Percentiles rank a stretch among this genome's conserved stretches.
These are phyloP conservation scores for Yarrowia keelungensis DNA, from an alignment of 805 yeast genomes.

Conservation along the genomic window DNA sequence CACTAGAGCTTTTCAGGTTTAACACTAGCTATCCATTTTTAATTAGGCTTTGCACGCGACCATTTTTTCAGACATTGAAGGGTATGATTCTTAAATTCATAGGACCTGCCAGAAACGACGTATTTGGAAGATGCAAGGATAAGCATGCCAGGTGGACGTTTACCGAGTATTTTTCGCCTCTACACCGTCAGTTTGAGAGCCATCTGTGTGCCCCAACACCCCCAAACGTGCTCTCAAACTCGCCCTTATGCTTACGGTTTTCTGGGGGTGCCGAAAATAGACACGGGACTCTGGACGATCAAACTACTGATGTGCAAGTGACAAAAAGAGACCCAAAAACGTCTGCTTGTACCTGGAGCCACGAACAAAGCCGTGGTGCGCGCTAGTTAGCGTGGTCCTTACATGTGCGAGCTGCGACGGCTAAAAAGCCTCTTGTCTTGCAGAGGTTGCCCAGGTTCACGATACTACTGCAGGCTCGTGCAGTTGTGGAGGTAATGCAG, in stretches of 20 bases:
- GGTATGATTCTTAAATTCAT: not conserved
- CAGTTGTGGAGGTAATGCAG: conserved; percentile 27
- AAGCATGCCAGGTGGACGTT: not conserved
- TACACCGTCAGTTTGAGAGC: not conserved
- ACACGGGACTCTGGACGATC: conserved; percentile 10
- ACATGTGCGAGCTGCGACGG: not conserved
- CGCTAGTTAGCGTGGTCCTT: conserved; percentile 1
- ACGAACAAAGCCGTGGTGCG: conserved; percentile 12
- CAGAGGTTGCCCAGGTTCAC: conserved; percentile 9
- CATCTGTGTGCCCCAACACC: not conserved
- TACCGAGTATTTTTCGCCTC: too few relatives aligned
- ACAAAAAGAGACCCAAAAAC: conserved; percentile 5
- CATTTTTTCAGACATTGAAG: not conserved
- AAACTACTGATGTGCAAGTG: not conserved
- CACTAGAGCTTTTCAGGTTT: not conserved
- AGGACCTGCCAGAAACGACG: conserved; percentile 6
- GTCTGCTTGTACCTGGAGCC: conserved; percentile 26
- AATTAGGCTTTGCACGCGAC: conserved; percentile 28
- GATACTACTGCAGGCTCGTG: conserved; percentile 26
- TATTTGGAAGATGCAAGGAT: not conserved
- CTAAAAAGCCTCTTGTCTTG: not conserved
- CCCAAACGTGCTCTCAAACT: conserved; percentile 8
- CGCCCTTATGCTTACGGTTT: not conserved
- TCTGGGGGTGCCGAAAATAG: conserved; percentile 13
- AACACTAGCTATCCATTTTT: not conserved